Conservation (phyloP, 495 filamentous ascomycete genomes). For the Aspergillus coremiiformis region DNA sequence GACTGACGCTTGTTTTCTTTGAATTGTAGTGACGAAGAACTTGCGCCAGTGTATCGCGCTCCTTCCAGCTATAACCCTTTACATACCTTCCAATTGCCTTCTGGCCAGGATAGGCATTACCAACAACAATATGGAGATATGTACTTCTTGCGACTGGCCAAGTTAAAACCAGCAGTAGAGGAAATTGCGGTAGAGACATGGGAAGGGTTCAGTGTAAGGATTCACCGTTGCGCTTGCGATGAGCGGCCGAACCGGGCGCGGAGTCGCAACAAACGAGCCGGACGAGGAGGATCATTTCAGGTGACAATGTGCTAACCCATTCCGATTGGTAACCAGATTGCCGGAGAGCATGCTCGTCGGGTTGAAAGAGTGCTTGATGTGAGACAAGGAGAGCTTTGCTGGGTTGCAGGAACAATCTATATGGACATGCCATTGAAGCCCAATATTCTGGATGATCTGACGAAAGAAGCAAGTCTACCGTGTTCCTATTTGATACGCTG, state of each 20-base stretch:
- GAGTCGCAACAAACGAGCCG: background rate
- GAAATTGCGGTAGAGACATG: constrained; percentile 65
- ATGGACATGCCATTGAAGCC: constrained; percentile 97
- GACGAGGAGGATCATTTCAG: background rate
- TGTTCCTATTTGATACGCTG: background rate
- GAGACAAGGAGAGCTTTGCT: constrained; percentile 89
- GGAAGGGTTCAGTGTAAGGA: constrained; percentile 57
- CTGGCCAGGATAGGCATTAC: constrained; percentile 65
- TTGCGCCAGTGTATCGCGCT: constrained; percentile 36
- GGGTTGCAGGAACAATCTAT: constrained; percentile 89
- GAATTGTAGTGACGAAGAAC: constrained; percentile 32
- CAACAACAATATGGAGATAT: constrained; percentile 94
- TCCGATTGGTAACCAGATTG: constrained; percentile 46
- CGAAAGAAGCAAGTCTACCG: constrained; percentile 66
- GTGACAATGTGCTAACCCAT: background rate
- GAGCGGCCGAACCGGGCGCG: background rate
- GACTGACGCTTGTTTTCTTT: constrained; percentile 14
- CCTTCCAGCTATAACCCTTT: constrained; percentile 68
- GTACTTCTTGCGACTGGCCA: constrained; percentile 87
- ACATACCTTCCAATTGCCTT: constrained; percentile 61
- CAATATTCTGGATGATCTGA: constrained; percentile 91
- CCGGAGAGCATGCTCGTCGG: constrained; percentile 61
- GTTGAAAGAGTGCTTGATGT: constrained; percentile 91
- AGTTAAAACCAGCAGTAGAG: constrained; percentile 79
- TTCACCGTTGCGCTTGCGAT: background rate